Conservation (phyloP, 805 yeast species). For the Yarrowia alimentaria region DNA sequence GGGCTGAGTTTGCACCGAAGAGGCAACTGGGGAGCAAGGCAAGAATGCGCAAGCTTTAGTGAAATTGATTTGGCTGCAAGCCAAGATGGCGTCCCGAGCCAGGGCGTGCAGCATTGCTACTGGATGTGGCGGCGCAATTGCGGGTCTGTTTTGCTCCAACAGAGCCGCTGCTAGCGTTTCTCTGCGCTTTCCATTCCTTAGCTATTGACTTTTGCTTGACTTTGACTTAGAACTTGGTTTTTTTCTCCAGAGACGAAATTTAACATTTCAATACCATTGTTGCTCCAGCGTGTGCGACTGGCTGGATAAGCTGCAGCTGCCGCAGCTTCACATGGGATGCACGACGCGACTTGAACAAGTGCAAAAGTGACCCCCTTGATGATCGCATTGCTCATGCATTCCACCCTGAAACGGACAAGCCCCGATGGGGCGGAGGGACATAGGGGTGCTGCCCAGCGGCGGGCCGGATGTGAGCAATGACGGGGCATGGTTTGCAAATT, state of each 20-base stretch:
- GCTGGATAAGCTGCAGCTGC: conserved; percentile 21
- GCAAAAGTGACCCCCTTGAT: conserved; percentile 24
- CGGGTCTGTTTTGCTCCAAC: no score
- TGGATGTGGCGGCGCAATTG: no score
- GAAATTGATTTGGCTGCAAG: no score
- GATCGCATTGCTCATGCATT: conserved; percentile 23
- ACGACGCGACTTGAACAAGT: no score
- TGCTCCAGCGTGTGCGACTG: conserved; percentile 17
- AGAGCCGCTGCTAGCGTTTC: no score
- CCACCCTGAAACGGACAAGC: conserved; percentile 26
- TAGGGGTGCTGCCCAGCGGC: conserved; percentile 8
- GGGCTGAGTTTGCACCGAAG: conserved; percentile 18
- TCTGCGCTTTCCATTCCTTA: no score
- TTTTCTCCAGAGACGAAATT: no score
- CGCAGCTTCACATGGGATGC: conserved; percentile 20
- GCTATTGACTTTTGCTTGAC: no score
- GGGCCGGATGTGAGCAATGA: conserved; percentile 20
- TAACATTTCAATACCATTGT: conserved; percentile 23
- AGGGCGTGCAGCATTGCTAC: no score
- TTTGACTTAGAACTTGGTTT: no score
- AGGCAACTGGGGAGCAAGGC: conserved; percentile 25
- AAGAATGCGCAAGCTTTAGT: conserved; percentile 14
- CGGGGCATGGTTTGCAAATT: no score
- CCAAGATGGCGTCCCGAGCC: background rate
- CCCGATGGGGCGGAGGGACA: background rate